phyloP scores from a whole-genome alignment of 306 rosid species.

The Medicago arabica region DNA sequence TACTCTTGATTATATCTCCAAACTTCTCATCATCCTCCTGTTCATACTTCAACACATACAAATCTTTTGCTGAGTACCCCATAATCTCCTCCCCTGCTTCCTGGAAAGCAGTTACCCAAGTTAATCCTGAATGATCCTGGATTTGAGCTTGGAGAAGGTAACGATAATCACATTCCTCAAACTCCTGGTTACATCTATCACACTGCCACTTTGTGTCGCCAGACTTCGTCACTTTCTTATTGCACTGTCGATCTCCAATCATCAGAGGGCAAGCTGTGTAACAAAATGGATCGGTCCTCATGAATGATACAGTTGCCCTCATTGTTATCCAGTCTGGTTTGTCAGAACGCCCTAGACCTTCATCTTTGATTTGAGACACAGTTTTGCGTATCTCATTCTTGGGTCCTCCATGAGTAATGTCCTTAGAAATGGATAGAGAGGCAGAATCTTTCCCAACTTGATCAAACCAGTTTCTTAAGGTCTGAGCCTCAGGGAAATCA shows the following conservation, averaged over 20 bases:
- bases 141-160: conserved; percentile 98
- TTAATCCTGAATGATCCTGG: conserved; percentile 82
- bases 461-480: conserved; percentile 84
- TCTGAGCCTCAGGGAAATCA: conserved; percentile 71
- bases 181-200: conserved; percentile 93
- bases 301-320: conserved; percentile 82
- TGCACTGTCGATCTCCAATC: conserved; percentile 97
- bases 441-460: conserved; percentile 72
- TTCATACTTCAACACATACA: conserved; percentile 77
- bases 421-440: conserved; percentile 81
- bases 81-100: conserved; percentile 93
- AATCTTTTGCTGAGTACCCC: conserved; percentile 77
- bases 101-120: conserved; percentile 98
- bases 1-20: conserved; percentile 66
- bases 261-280: conserved; percentile 94
- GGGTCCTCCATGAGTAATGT: conserved; percentile 60
- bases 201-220: conserved; percentile 77
- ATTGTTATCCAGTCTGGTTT: conserved; percentile 95
- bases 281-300: conserved; percentile 87
- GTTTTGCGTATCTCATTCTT: conserved; percentile 88
- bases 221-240: conserved; percentile 77
- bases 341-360: conserved; percentile 91
- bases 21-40: conserved; percentile 72
- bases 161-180: conserved; percentile 92
- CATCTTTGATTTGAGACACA: conserved; percentile 89